phyloP scores from a whole-genome alignment of 2,329 filamentous ascomycete genomes.

The Penicillium sclerotiorum region DNA sequence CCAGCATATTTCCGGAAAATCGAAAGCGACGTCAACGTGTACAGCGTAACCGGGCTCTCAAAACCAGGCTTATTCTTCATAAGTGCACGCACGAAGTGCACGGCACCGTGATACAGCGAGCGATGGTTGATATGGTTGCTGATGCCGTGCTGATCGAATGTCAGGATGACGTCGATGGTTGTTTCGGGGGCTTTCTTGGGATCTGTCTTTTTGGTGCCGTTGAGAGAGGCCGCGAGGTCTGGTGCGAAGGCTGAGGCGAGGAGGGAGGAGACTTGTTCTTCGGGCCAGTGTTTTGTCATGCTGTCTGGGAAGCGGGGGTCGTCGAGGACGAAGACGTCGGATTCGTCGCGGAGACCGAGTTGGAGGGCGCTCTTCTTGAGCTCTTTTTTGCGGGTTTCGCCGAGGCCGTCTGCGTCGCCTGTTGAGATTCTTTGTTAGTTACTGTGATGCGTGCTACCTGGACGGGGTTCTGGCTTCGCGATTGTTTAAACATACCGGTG shows the following conservation, averaged over 20 bases:
- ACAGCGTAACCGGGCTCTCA: constrained; percentile 76
- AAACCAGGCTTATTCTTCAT: constrained; percentile 65
- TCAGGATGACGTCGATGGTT: constrained; percentile 79
- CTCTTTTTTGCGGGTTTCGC: constrained; percentile 79
- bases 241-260: constrained; percentile 75
- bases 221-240: constrained; percentile 50
- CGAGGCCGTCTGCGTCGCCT: constrained; percentile 86
- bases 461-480: neutral
- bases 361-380: constrained; percentile 76
- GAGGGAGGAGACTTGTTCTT: constrained; percentile 68
- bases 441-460: neutral
- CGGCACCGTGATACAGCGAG: constrained; percentile 80
- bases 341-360: constrained; percentile 72
- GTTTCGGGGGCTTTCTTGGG: constrained; percentile 49
- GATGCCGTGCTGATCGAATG: constrained; percentile 82
- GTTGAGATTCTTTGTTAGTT: neutral
- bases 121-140: constrained; percentile 93
- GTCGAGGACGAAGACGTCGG: constrained; percentile 85
- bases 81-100: constrained; percentile 69
- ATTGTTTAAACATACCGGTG: constrained; percentile 61
- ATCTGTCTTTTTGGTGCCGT: constrained; percentile 34
- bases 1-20: constrained; percentile 79
- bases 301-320: constrained; percentile 81
- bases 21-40: constrained; percentile 75
- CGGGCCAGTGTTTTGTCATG: constrained; percentile 79